A percentile compares a stretch with the other conserved stretches of the same genome.
phyloP scores from a whole-genome alignment of 495 filamentous ascomycete genomes.

The Talaromyces ruber region DNA sequence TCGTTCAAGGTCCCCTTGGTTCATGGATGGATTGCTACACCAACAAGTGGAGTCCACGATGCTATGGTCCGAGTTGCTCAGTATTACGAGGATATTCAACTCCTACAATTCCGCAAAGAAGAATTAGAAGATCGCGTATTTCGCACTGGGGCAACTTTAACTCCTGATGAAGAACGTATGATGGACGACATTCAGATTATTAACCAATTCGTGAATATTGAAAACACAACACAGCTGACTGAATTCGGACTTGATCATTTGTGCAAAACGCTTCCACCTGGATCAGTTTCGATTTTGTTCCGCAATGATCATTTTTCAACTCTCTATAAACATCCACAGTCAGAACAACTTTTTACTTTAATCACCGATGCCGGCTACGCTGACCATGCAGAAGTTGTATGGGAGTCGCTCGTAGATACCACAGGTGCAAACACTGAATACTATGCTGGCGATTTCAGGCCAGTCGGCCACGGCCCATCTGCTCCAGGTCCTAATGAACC shows the following conservation, averaged over 20 bases:
- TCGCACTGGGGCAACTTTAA: slow-evolving; percentile 33
- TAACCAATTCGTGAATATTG: slow-evolving; percentile 63
- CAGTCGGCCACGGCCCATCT: slow-evolving; percentile 52
- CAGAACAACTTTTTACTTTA: slow-evolving; percentile 61
- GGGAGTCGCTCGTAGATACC: slow-evolving; percentile 87
- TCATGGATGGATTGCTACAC: slow-evolving; percentile 84
- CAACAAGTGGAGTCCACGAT: slow-evolving; percentile 49
- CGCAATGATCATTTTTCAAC: slow-evolving; percentile 96
- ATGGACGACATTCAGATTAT: slow-evolving; percentile 76
- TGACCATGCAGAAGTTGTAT: slow-evolving; percentile 83
- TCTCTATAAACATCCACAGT: slow-evolving; percentile 70
- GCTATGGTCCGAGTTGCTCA: slow-evolving; percentile 64
- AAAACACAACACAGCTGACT: slow-evolving; percentile 81
- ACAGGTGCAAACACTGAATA: slow-evolving; percentile 78
- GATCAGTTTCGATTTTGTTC: slow-evolving; percentile 80
- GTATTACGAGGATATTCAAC: slow-evolving; percentile 85
- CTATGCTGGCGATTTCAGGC: slow-evolving; percentile 82
- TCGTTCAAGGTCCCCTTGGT: slow-evolving; percentile 81
- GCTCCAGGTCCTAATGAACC: slow-evolving; percentile 1
- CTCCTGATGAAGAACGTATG: slow-evolving; percentile 50
- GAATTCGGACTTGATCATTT: slow-evolving; percentile 69
- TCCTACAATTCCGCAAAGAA: slow-evolving; percentile 77
- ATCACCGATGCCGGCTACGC: slow-evolving; percentile 92
- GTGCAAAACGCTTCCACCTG: slow-evolving; percentile 52
- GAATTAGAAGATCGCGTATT: slow-evolving; percentile 76